Conservation (phyloP, 805 yeast species). For the Nakazawaea anatomiae region DNA sequence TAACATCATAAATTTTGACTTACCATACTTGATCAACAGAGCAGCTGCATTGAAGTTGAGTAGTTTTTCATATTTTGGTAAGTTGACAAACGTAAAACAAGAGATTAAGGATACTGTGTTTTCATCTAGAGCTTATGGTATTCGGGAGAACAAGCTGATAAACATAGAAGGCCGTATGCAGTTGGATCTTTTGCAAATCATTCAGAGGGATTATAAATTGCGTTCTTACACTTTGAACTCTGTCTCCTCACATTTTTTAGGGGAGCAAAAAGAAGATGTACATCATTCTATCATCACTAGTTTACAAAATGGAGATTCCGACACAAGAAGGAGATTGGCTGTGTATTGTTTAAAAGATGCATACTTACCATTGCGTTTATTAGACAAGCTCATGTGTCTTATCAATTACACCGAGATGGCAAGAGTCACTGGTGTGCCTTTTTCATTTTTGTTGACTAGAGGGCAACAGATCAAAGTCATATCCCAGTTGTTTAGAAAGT, state of each 20-base stretch:
- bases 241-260: constrained; percentile 88
- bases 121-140: constrained; percentile 94
- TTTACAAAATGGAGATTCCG: constrained; percentile 85
- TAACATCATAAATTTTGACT: constrained; percentile 89
- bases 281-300: constrained; percentile 96
- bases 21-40: constrained; percentile 87
- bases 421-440: constrained; percentile 98
- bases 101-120: constrained; percentile 77
- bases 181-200: constrained; percentile 84
- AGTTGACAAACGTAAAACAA: constrained; percentile 62
- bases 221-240: constrained; percentile 93
- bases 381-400: constrained; percentile 92
- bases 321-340: constrained; percentile 90
- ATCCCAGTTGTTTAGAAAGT: constrained; percentile 91
- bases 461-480: constrained; percentile 98
- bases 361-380: constrained; percentile 76
- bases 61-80: constrained; percentile 81
- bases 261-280: constrained; percentile 97
- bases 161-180: constrained; percentile 97
- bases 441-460: constrained; percentile 78
- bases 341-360: constrained; percentile 98
- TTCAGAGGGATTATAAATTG: constrained; percentile 90
- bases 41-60: constrained; percentile 64
- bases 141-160: constrained; percentile 84
- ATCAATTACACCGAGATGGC: constrained; percentile 99